Conservation (phyloP, 2,329 filamentous ascomycete genomes). For the Epichloe sp. region DNA sequence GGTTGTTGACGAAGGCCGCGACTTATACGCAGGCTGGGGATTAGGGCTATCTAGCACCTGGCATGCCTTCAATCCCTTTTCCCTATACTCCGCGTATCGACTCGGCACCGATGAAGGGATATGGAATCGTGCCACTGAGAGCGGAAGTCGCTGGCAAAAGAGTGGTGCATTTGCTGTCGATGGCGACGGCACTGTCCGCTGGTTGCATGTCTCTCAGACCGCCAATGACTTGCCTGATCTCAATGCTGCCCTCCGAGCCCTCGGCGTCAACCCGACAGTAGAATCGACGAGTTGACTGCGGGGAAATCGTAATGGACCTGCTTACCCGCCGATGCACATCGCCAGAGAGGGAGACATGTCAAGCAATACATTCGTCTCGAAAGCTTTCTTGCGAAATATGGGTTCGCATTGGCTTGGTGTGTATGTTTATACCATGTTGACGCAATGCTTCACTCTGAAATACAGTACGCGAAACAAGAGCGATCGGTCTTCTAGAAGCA, state of each 20-base stretch:
- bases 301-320: neutral
- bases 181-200: slow-evolving; percentile 17
- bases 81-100: slow-evolving; percentile 43
- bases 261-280: slow-evolving; percentile 9
- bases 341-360: too few species aligned
- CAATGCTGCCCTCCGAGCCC: slow-evolving; percentile 14
- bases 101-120: slow-evolving; percentile 51
- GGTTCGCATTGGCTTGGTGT: too few species aligned
- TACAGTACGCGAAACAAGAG: too few species aligned
- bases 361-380: too few species aligned
- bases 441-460: too few species aligned
- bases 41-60: slow-evolving; percentile 46
- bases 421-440: too few species aligned
- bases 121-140: slow-evolving; percentile 51
- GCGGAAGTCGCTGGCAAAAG: slow-evolving; percentile 56
- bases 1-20: slow-evolving; percentile 45
- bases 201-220: slow-evolving; percentile 17
- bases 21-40: slow-evolving; percentile 53
- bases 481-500: too few species aligned
- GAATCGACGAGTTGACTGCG: neutral
- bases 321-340: too few species aligned
- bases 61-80: slow-evolving; percentile 47
- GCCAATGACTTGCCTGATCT: slow-evolving; percentile 21
- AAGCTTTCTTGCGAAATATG: too few species aligned
- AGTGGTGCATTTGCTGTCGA: slow-evolving; percentile 46